Evolutionary conservation across 2,329 filamentous ascomycete species (phyloP).

Genomic region (Fusarium longipes): DNA sequence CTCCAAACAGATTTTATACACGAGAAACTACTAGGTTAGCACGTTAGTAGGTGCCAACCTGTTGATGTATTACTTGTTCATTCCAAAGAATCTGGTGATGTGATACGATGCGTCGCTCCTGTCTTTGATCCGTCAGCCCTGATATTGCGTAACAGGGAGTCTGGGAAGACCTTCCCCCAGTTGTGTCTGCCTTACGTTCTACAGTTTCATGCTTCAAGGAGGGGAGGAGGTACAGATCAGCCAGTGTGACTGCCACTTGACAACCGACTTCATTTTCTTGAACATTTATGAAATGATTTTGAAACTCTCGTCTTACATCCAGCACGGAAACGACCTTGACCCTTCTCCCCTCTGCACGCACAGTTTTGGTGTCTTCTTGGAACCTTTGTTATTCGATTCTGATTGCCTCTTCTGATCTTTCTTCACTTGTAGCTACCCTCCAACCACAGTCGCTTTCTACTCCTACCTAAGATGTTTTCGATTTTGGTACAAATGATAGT

Average conservation of each 20-base stretch:
- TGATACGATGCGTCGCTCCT: background rate
- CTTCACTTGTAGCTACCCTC: background rate
- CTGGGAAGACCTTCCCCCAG: background rate
- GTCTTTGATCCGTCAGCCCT: background rate
- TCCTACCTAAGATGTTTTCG: slow-evolving; percentile 25
- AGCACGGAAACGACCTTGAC: background rate
- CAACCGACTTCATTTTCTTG: background rate
- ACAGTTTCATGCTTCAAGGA: slow-evolving; percentile 3
- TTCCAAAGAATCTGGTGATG: background rate
- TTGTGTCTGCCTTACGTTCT: background rate
- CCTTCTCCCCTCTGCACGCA: slow-evolving; percentile 6
- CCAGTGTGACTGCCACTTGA: slow-evolving; percentile 15
- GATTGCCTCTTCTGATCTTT: background rate
- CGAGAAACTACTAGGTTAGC: too few species aligned
- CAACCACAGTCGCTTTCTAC: background rate
- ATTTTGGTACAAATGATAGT: background rate
- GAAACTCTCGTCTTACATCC: slow-evolving; percentile 26
- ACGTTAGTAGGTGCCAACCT: background rate
- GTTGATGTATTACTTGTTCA: too few species aligned
- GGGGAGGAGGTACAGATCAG: slow-evolving; percentile 1
- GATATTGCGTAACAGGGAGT: background rate
- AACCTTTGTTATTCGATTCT: slow-evolving; percentile 22
- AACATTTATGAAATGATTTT: slow-evolving; percentile 15
- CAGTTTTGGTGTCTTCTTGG: slow-evolving; percentile 41
- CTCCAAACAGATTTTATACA: background rate